Conservation (phyloP, 805 yeast species). For the Kuraishia ogatae region DNA sequence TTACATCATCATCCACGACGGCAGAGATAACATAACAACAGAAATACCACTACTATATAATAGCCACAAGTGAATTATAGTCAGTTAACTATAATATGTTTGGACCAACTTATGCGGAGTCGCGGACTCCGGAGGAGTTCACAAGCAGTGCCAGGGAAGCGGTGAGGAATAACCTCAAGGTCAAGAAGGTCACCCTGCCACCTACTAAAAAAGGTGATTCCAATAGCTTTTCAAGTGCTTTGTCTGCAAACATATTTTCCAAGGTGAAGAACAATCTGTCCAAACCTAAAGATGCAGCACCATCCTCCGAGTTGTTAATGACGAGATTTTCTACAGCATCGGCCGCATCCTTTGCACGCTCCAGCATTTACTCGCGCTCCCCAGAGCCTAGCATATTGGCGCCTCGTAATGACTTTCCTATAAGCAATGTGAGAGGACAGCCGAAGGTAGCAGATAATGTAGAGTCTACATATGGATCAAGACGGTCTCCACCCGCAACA, state of each 20-base stretch:
- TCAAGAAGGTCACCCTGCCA: not conserved
- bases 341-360: not conserved
- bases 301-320: conserved; percentile 3
- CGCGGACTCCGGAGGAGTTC: conserved; percentile 14
- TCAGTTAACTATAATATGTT: not conserved
- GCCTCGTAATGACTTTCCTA: not conserved
- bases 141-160: conserved; percentile 16
- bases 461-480: not conserved
- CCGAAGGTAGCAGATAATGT: not conserved
- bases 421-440: not conserved
- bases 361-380: not conserved
- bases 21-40: no score
- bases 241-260: conserved; percentile 1
- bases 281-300: conserved; percentile 6
- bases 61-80: no score
- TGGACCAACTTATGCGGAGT: not conserved
- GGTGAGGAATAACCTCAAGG: conserved; percentile 13
- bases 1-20: not conserved
- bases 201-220: not conserved
- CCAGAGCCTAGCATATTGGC: not conserved
- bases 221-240: not conserved
- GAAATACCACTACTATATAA: no score
- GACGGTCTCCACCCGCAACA: not conserved
- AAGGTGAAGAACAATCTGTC: conserved; percentile 1
- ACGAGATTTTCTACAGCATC: not conserved